These are phyloP conservation scores for Hibiscus syriacus DNA, from an alignment of 345 rosid genomes.

Conservation along the genomic window DNA sequence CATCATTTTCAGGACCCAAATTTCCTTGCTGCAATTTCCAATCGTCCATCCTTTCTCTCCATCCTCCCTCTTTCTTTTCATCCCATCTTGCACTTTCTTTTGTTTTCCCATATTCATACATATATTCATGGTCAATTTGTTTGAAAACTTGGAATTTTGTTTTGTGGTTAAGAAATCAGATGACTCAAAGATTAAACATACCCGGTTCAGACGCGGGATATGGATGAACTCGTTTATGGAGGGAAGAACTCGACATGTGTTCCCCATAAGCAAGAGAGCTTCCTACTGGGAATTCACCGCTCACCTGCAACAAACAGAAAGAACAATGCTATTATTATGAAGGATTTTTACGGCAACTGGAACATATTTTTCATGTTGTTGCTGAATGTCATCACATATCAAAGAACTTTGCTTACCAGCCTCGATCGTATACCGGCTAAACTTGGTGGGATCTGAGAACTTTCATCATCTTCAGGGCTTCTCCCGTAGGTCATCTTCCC, in stretches of 20 bases:
- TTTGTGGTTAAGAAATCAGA: too few species aligned
- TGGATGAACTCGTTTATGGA: slow-evolving; percentile 83
- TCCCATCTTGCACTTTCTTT: slow-evolving; percentile 80
- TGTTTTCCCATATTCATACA: too few species aligned
- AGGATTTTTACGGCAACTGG: neutral
- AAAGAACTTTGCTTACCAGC: slow-evolving; percentile 38
- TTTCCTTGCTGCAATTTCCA: slow-evolving; percentile 89
- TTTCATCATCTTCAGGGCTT: too few species aligned
- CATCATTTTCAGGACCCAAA: too few species aligned
- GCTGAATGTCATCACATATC: neutral
- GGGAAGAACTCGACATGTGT: slow-evolving; percentile 40
- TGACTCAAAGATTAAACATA: slow-evolving; percentile 12
- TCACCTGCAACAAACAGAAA: too few species aligned
- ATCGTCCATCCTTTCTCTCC: slow-evolving; percentile 91
- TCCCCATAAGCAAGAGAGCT: too few species aligned
- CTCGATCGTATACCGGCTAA: slow-evolving; percentile 62
- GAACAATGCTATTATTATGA: neutral
- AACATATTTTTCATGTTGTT: neutral
- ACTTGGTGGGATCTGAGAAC: slow-evolving; percentile 57
- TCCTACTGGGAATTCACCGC: too few species aligned
- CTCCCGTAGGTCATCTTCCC: too few species aligned
- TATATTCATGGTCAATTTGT: too few species aligned
- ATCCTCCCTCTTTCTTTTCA: slow-evolving; percentile 75
- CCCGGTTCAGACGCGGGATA: slow-evolving; percentile 82
- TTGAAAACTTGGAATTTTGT: too few species aligned